Evolutionary conservation across 192 early-diverging fungal genomes (phyloP).

Genomic region (Dimargaris xerosporica): DNA sequence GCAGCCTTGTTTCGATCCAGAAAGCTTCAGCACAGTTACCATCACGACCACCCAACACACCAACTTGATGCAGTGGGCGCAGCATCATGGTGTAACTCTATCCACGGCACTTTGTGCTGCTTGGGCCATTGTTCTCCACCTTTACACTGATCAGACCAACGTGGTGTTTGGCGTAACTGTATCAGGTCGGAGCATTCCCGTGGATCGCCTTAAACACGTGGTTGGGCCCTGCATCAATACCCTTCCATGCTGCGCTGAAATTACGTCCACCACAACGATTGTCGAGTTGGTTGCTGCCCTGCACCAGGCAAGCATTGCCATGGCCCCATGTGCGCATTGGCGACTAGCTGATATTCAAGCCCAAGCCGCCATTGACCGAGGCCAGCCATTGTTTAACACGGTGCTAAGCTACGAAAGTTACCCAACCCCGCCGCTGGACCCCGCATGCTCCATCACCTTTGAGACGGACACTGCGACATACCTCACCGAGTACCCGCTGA

Average conservation of each 20-base stretch:
- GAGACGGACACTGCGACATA: neutral
- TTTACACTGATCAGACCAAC: neutral
- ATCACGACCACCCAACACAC: no score
- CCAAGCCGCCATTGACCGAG: no score
- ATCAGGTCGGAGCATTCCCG: neutral
- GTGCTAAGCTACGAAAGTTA: constrained; percentile 7
- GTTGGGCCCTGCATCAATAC: constrained; percentile 7
- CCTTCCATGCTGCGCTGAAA: neutral
- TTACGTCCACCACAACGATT: neutral
- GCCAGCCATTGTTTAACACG: neutral
- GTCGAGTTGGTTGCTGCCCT: no score
- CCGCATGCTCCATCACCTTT: neutral
- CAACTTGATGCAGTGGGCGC: neutral
- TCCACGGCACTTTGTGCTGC: neutral
- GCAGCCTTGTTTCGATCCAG: no score
- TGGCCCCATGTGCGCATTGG: no score
- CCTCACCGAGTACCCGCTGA: neutral
- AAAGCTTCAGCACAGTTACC: no score
- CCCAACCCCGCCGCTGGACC: neutral
- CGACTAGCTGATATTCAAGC: no score
- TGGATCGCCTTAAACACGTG: neutral
- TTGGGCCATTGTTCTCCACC: neutral
- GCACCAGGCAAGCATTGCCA: no score
- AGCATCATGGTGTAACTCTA: neutral
- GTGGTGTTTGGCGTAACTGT: neutral